Percentiles rank a stretch among this genome's conserved stretches.
These are phyloP conservation scores for Escovopsis sp. DNA, from an alignment of 2,329 filamentous ascomycete species.

Conservation along the genomic window DNA sequence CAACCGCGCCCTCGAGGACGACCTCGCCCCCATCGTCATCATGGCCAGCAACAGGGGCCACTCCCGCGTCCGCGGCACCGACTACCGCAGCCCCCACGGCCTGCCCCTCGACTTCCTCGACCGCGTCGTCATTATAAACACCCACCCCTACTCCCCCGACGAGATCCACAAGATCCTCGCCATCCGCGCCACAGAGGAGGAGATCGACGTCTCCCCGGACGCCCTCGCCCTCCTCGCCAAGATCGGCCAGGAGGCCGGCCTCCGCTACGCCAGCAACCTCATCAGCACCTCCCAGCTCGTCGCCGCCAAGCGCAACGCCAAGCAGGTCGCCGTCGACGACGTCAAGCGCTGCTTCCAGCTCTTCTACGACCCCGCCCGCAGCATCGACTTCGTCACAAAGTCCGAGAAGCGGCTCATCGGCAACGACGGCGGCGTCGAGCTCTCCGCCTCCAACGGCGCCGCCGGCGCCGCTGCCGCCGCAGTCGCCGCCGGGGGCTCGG, in stretches of 20 bases:
- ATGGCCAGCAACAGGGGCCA: constrained; percentile 97
- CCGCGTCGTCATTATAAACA: constrained; percentile 91
- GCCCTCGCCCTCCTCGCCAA: constrained; percentile 88
- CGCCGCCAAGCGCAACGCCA: constrained; percentile 68
- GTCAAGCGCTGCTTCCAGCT: constrained; percentile 87
- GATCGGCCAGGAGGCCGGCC: constrained; percentile 81
- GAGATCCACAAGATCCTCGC: constrained; percentile 87
- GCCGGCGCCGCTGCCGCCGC: constrained; percentile 3
- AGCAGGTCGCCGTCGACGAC: constrained; percentile 72
- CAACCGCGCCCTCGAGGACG: constrained; percentile 89
- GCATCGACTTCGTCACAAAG: constrained; percentile 78
- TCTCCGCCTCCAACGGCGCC: constrained; percentile 32
- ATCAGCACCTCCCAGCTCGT: constrained; percentile 90
- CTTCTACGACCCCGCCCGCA: constrained; percentile 81
- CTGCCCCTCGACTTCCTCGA: constrained; percentile 92
- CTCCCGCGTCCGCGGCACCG: constrained; percentile 82
- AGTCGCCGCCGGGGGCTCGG: constrained; percentile 19
- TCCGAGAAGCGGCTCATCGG: constrained; percentile 90
- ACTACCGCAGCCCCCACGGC: constrained; percentile 85
- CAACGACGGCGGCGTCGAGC: constrained; percentile 65
- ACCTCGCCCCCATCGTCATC: constrained; percentile 92
- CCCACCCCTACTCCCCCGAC: constrained; percentile 64
- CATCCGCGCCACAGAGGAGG: constrained; percentile 89
- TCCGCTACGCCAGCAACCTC: constrained; percentile 94
- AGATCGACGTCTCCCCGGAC: constrained; percentile 80